Base-by-base conservation (phyloP, 306 rosid species). In the Ormosia semicastrata region DNA sequence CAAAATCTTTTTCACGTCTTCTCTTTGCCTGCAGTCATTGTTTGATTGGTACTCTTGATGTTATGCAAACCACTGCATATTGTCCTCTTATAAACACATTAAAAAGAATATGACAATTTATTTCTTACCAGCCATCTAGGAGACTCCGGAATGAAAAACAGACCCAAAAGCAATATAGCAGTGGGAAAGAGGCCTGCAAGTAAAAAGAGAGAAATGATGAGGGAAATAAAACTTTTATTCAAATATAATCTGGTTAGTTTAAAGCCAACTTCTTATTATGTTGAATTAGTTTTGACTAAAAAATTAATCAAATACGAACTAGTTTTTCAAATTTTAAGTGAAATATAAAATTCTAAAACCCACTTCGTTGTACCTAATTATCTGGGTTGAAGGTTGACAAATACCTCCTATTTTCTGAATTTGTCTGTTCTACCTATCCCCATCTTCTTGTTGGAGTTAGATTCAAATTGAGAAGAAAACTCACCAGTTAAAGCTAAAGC, bases 41-140 rank as follows among this genome's bases (percentile, higher is more conserved):
- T 64, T 65, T 59, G 32, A 44, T 73, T 37, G 14, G 49, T 50
- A 44, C 68, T 66, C 39, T 57, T 12, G 9, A 76, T 52, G 46
- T 65, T 43, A 24, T 41, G 77, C 59, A 62, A 63, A 32, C 32
- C 12, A 8, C 47, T 68, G 36, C 30, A 52, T 15, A 11, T 12
- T 52, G 0, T n/a, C 60, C 44, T 41, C 41, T 40, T 30, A 39
- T 14, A 60, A 12, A 15, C 10, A 68, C n/a, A 32, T 58, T 60
- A 34, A 54, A 40, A 64, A 13, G 70, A 18, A 68, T 39, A 56
- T 24, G 33, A 12, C 18, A 81, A 56, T 57, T 33, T 18, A 44
- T 44, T 88, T 74, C 91, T 87, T 84, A 95, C 99, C 84, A 95
- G 84, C 98, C 98, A 95, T 93, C 99, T 90, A 34, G 99, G 99